Base-by-base conservation (phyloP, 2,329 filamentous ascomycete genomes). In the Aplosporella prunicola region DNA sequence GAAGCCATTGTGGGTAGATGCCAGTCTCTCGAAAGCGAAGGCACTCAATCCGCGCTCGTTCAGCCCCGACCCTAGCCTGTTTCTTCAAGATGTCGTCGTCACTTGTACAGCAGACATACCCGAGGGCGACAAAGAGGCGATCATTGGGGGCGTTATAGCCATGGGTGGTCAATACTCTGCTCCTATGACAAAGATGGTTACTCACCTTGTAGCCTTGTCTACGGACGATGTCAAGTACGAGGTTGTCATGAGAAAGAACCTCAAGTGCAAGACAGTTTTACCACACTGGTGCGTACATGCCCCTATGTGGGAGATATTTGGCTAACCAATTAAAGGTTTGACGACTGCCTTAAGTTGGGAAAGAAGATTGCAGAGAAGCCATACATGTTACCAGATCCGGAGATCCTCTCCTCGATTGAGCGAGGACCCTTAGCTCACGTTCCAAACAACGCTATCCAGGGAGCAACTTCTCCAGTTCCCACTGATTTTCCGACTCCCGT, bases 281-380 rank as follows among this genome's bases (percentile, higher is more conserved):
- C 91, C 91, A 24, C 91, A 96, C 55, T 96, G 91, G 85, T 87
- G 64, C 51, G 68, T 45, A 6, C 5, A 8, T 9, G 10, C 22
- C 9, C 16, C 9, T 9, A 35, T 11, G 37, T 5, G 3, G n/a
- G 13, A 25, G 20, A 25, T 18, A 32, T 24, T 28, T 32, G 16
- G 45, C 43, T 49, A 42, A 50, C 20, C 17, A 57, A 40, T n/a
- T 18, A 23, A 7, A 88, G 83, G 87, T 95, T 98, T 54, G 89
- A 96, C 50, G 89, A 95, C 56, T 98, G 91, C 61, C 74, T 98
- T 48, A 91, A 84, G 60, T 75, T 98, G 18, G 88, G 89, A 33
- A 88, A 86, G 59, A 78, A 84, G 42, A 95, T 98, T 48, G 82
- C 85, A 48, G 91, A 98, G 57, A 66, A 69, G 5, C 91, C 91